Base-by-base conservation (phyloP, 768 basidiomycete species). In the Agrocybe pediades region DNA sequence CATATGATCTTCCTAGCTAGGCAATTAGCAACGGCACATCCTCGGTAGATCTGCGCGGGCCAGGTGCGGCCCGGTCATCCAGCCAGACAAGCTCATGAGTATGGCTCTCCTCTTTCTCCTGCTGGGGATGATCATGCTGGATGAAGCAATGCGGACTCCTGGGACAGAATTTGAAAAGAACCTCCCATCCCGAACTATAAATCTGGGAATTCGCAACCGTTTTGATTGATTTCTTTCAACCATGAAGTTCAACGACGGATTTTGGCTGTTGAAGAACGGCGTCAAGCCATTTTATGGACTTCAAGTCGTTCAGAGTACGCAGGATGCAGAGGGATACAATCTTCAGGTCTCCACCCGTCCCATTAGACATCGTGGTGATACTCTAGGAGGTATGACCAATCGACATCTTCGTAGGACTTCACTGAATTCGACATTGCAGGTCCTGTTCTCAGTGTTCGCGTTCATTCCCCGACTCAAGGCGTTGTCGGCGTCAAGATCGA, bases 241-340 rank as follows among this genome's bases (percentile, higher is more conserved):
- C 48, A 89, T 87, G 86, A 85, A 81, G 63, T 86, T 87, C 73
- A 87, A 82, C 74, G 87, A 88, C 70, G 86, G 87, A 19, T 84
- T 88, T 62, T 88, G 85, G 86, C 75, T 86, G 20, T 68, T 84
- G 58, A 84, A 84, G 60, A 72, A 78, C 55, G 86, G 83, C 36
- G 79, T 85, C 52, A 84, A 81, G 61, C 75, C 84, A 11, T 76
- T 75, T 55, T 84, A 82, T 53, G 86, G 81, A 25, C 72, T 88
- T 40, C 83, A 88, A 59, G 85, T 85, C 30, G 80, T 80, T 27
- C 78, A 83, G 46, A 67, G 75, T 19, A 68, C 70, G 36, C 65
- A 68, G 11, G 77, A 77, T 42, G 69, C 70, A 13, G 71, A 76
- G 26, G 80, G 77, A 0, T 79, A 85, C 58, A 75, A 83, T 56